These are phyloP conservation scores for Penicillium crustosum DNA, from an alignment of 2,329 filamentous ascomycete genomes.

Conservation along the genomic window DNA sequence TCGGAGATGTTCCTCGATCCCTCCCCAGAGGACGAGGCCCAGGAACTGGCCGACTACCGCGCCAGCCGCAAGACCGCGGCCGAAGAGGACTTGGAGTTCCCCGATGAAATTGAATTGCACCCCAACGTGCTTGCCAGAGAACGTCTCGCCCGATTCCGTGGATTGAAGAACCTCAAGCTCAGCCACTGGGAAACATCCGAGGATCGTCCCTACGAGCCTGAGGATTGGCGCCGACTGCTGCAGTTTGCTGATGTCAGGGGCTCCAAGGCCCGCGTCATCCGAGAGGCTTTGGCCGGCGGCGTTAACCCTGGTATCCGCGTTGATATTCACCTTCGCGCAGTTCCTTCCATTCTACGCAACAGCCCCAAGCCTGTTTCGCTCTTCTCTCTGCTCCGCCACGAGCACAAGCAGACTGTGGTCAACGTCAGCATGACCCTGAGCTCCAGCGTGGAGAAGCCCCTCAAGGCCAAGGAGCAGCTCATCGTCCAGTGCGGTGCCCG, in stretches of 20 bases:
- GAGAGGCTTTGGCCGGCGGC: constrained; percentile 86
- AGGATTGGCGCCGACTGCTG: constrained; percentile 83
- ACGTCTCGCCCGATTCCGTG: constrained; percentile 80
- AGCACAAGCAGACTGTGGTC: constrained; percentile 87
- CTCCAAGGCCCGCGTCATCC: constrained; percentile 70
- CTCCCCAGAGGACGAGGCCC: constrained; percentile 77
- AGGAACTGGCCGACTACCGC: constrained; percentile 79
- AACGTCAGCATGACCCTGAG: constrained; percentile 88
- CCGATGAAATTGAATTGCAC: constrained; percentile 92
- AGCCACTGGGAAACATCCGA: constrained; percentile 88
- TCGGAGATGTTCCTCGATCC: constrained; percentile 87
- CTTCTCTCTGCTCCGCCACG: constrained; percentile 87
- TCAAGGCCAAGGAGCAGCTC: constrained; percentile 90
- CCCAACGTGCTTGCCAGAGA: constrained; percentile 84
- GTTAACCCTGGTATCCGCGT: constrained; percentile 82
- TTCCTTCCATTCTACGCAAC: constrained; percentile 55
- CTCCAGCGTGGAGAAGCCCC: constrained; percentile 69
- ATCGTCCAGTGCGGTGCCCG: constrained; percentile 89
- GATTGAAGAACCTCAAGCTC: constrained; percentile 84
- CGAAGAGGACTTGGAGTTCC: constrained; percentile 90
- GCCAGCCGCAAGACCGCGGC: constrained; percentile 75
- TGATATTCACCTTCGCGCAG: constrained; percentile 68
- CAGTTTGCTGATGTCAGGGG: constrained; percentile 88
- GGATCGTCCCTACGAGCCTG: constrained; percentile 81
- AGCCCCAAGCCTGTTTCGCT: constrained; percentile 64